Conservation (phyloP, 495 filamentous ascomycete species). For the Talaromyces adpressus region DNA sequence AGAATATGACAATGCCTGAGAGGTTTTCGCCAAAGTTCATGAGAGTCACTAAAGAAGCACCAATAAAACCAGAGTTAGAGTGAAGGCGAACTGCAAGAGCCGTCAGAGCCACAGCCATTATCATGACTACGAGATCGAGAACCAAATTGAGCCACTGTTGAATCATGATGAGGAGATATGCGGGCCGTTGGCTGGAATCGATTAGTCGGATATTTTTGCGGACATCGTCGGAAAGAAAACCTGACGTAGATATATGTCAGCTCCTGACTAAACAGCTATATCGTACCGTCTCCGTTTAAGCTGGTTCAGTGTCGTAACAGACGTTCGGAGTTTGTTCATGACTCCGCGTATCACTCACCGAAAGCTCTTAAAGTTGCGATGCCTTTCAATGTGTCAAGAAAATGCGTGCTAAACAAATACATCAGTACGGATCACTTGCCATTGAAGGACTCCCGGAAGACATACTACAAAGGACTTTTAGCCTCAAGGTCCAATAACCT, state of each 20-base stretch:
- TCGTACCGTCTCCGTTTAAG: not conserved
- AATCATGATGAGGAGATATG: constrained; percentile 55
- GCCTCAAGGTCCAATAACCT: constrained; percentile 50
- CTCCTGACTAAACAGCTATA: not conserved
- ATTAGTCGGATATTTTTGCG: constrained; percentile 49
- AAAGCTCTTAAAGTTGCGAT: constrained; percentile 66
- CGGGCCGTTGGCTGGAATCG: constrained; percentile 48
- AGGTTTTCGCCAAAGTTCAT: constrained; percentile 45
- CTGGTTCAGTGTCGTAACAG: not conserved
- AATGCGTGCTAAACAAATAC: constrained; percentile 40
- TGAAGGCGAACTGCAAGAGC: constrained; percentile 36
- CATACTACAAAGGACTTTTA: constrained; percentile 52
- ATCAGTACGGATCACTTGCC: not conserved
- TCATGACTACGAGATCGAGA: constrained; percentile 51
- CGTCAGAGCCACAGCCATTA: constrained; percentile 47
- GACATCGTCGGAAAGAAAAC: constrained; percentile 9
- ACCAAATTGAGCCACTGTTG: constrained; percentile 65
- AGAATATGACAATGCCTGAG: constrained; percentile 43
- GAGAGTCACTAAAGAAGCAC: constrained; percentile 51
- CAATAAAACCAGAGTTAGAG: constrained; percentile 42
- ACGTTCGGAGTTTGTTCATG: constrained; percentile 13
- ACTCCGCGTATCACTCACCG: constrained; percentile 51
- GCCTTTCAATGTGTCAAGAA: constrained; percentile 57
- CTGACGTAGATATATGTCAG: not conserved
- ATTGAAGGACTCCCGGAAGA: not conserved